Conservation (phyloP, 441 rosid species). For the Gossypium gossypioides region DNA sequence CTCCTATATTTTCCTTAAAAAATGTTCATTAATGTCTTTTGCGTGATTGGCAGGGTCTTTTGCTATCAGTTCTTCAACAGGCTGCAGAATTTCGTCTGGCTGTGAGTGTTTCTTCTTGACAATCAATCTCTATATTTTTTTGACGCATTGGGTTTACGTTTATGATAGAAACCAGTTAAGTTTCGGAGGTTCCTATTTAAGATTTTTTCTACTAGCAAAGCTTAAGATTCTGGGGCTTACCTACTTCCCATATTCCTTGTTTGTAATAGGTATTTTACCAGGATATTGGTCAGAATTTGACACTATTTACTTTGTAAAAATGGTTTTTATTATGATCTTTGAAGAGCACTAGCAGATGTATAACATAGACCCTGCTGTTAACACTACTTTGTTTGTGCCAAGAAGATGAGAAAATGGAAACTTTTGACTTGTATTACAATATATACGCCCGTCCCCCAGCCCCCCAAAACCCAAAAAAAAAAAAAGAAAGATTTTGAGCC, state of each 20-base stretch:
- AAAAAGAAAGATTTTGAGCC: background rate
- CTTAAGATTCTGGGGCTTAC: background rate
- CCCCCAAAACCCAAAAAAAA: background rate
- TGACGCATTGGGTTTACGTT: background rate
- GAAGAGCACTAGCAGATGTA: background rate
- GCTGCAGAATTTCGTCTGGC: conserved; percentile 67
- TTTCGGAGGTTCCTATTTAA: background rate
- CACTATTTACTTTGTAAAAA: background rate
- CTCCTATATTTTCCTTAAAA: background rate
- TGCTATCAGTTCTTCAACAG: conserved; percentile 70
- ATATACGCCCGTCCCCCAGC: background rate
- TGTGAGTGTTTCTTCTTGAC: conserved; percentile 39
- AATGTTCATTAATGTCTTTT: background rate
- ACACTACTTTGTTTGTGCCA: background rate
- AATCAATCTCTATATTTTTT: conserved; percentile 2
- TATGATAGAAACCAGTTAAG: background rate
- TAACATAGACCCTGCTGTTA: background rate
- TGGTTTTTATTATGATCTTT: background rate
- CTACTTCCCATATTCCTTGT: background rate
- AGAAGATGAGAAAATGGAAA: background rate
- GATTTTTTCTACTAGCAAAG: background rate
- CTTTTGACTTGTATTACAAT: background rate
- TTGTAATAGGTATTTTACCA: background rate
- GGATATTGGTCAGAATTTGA: background rate
- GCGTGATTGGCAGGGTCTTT: conserved; percentile 53